A percentile compares a stretch with the other conserved stretches of the same genome.
Evolutionary conservation across 768 basidiomycete genomes (phyloP).

Genomic region (Paxillus rubicundulus): DNA sequence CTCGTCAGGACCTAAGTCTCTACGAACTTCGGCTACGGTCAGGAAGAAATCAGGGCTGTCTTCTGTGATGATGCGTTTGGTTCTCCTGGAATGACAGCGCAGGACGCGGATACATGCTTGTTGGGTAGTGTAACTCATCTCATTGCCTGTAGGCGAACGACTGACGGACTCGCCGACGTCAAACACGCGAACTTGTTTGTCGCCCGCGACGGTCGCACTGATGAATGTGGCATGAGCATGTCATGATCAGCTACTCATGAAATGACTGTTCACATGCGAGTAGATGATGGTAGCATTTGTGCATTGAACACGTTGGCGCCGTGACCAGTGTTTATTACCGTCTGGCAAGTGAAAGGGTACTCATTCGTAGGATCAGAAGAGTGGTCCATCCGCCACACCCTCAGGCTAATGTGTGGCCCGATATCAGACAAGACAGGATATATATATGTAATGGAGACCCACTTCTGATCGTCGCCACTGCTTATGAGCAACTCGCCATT

Average conservation of each 20-base stretch:
- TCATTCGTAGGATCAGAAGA: constrained; percentile 37
- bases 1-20: neutral
- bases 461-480: constrained; percentile 75
- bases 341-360: constrained; percentile 64
- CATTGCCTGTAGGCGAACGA: constrained; percentile 37
- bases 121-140: constrained; percentile 44
- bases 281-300: constrained; percentile 74
- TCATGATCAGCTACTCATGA: neutral
- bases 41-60: constrained; percentile 75
- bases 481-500: constrained; percentile 64
- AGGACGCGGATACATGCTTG: constrained; percentile 54
- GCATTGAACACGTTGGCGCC: constrained; percentile 82
- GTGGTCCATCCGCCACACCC: constrained; percentile 72
- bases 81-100: constrained; percentile 67
- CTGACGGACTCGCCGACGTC: constrained; percentile 53
- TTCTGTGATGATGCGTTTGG: constrained; percentile 79
- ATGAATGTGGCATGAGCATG: constrained; percentile 7
- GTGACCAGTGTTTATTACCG: constrained; percentile 79
- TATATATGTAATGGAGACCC: constrained; percentile 15
- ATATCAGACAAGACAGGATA: neutral
- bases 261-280: constrained; percentile 60
- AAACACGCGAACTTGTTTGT: constrained; percentile 74
- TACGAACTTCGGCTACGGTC: constrained; percentile 71
- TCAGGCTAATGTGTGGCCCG: constrained; percentile 47
- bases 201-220: constrained; percentile 73